phyloP scores from a whole-genome alignment of 345 rosid species.

The Murraya koenigii region DNA sequence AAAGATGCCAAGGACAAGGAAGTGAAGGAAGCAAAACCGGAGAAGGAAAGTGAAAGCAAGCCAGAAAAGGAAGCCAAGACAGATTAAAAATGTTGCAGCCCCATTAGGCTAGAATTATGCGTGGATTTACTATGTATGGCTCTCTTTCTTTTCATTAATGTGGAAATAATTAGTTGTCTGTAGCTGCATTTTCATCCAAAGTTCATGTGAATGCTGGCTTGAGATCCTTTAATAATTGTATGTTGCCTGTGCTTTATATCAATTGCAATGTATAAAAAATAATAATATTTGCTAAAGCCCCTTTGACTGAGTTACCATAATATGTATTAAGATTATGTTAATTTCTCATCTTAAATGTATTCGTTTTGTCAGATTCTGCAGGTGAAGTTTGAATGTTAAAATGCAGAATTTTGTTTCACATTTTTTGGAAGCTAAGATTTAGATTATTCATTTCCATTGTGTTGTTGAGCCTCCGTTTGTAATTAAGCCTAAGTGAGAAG shows the following conservation, averaged over 20 bases:
- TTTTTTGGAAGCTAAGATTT: not conserved
- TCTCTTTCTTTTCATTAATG: not conserved
- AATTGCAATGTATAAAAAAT: not conserved
- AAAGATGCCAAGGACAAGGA: constrained; percentile 37
- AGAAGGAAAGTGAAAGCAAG: constrained; percentile 11
- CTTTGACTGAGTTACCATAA: not conserved
- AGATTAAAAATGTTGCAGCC: constrained; percentile 6
- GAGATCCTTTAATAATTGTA: not conserved
- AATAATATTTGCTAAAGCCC: not conserved
- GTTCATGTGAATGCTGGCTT: constrained; percentile 3
- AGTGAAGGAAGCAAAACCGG: constrained; percentile 17
- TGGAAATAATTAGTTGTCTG: not conserved
- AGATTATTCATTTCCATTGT: not conserved
- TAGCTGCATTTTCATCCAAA: not conserved
- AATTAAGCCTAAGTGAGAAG: not conserved
- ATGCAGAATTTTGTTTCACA: not conserved
- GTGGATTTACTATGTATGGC: not conserved
- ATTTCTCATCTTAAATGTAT: not conserved
- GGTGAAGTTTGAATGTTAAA: not conserved
- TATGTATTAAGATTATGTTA: not conserved
- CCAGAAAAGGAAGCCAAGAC: constrained; percentile 24
- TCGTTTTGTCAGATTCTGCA: not conserved
- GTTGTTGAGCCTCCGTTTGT: not conserved
- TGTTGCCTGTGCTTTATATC: not conserved
- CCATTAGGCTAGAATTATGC: constrained; percentile 7